These are phyloP conservation scores for Russula ochroleuca DNA, from an alignment of 768 basidiomycete species.

Conservation along the genomic window DNA sequence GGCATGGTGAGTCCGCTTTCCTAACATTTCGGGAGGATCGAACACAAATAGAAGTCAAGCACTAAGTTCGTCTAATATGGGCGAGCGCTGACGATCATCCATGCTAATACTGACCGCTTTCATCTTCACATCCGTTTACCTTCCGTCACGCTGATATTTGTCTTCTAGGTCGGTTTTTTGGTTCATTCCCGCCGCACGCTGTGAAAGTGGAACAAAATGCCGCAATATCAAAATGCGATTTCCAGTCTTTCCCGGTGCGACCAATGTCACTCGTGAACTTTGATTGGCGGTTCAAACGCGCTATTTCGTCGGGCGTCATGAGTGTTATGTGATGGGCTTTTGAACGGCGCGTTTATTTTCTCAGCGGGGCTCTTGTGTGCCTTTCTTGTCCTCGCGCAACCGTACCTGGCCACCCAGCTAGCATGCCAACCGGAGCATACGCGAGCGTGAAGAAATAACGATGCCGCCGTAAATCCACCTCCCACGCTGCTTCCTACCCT, in stretches of 20 bases:
- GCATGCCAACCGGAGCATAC: not conserved
- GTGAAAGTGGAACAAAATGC: not conserved
- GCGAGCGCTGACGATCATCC: conserved; percentile 64
- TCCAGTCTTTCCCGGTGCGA: not conserved
- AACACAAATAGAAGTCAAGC: conserved; percentile 88
- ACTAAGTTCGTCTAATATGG: conserved; percentile 59
- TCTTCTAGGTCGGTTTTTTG: conserved; percentile 5
- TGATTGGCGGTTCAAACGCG: not conserved
- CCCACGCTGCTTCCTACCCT: not conserved
- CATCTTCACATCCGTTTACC: conserved; percentile 31
- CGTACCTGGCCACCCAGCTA: conserved; percentile 3
- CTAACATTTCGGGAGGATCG: conserved; percentile 45
- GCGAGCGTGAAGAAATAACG: not conserved
- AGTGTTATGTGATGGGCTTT: not conserved
- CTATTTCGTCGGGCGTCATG: not conserved
- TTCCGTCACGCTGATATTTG: conserved; percentile 7
- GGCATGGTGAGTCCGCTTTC: conserved; percentile 37
- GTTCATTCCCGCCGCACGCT: not conserved
- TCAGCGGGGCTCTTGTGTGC: not conserved
- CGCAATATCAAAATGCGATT: not conserved
- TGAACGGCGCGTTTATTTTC: not conserved
- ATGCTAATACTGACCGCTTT: conserved; percentile 79
- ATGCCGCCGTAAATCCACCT: not conserved
- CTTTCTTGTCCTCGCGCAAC: conserved; percentile 7
- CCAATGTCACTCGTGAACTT: not conserved